A percentile compares a stretch with the other conserved stretches of the same genome.
These are phyloP conservation scores for Coniophora puteana DNA, from an alignment of 1,284 basidiomycete genomes.

Conservation along the genomic window DNA sequence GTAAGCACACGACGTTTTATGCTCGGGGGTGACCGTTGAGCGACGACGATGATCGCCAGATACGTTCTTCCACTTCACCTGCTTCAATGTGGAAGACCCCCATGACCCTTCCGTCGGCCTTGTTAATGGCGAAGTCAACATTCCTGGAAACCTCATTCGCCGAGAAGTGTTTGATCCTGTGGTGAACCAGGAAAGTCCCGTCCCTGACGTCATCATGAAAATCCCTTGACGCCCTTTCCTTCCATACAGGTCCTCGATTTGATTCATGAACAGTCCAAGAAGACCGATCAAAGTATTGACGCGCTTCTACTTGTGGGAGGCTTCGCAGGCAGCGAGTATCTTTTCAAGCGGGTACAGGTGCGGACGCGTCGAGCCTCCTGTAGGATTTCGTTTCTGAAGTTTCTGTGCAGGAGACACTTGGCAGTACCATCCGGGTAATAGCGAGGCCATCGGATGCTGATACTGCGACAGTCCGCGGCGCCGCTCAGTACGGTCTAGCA, in stretches of 20 bases:
- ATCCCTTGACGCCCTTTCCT: constrained; percentile 10
- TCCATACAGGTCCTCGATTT: constrained; percentile 68
- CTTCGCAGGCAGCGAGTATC: constrained; percentile 78
- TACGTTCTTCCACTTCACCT: constrained; percentile 78
- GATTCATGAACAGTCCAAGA: constrained; percentile 68
- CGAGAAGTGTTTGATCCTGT: constrained; percentile 80
- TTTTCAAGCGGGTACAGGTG: constrained; percentile 72
- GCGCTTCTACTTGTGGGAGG: constrained; percentile 82
- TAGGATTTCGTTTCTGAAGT: neutral
- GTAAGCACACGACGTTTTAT: constrained; percentile 38
- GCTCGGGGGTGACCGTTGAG: constrained; percentile 8
- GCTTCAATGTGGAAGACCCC: constrained; percentile 75
- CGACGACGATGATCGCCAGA: constrained; percentile 44
- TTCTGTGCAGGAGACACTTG: constrained; percentile 53
- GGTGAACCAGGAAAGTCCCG: constrained; percentile 64
- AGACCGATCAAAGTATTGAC: constrained; percentile 64
- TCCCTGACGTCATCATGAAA: constrained; percentile 12
- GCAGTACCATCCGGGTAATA: constrained; percentile 61
- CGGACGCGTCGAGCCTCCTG: constrained; percentile 13
- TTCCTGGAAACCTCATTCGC: constrained; percentile 72
- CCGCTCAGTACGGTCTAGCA: constrained; percentile 79
- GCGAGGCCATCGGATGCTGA: constrained; percentile 78
- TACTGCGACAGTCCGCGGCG: constrained; percentile 78
- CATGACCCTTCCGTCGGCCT: constrained; percentile 72
- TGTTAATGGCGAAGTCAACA: constrained; percentile 73